These are phyloP conservation scores for Camelina laxa DNA, from an alignment of 345 rosid genomes.

Conservation along the genomic window DNA sequence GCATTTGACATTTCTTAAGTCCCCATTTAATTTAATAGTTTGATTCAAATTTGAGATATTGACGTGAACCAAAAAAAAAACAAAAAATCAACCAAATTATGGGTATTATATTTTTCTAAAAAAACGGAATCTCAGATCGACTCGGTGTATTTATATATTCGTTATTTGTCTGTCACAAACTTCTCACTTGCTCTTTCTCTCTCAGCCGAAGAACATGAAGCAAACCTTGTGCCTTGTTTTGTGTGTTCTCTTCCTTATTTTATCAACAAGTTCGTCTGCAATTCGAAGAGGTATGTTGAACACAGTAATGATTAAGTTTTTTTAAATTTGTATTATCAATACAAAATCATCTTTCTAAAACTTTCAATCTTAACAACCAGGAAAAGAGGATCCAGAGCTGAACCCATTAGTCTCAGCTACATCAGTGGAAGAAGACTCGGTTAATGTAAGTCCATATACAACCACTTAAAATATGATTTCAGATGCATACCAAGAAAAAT, in stretches of 20 bases:
- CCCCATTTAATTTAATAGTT: neutral
- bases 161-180: constrained; percentile 13
- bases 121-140: constrained; percentile 3
- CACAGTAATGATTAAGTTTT: constrained; percentile 32
- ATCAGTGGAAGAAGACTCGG: constrained; percentile 38
- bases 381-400: constrained; percentile 43
- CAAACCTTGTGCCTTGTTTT: constrained; percentile 40
- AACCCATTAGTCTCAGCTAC: constrained; percentile 39
- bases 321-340: neutral
- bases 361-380: constrained; percentile 41
- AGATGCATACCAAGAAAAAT: neutral
- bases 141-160: constrained; percentile 27
- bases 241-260: constrained; percentile 49
- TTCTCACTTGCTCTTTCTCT: constrained; percentile 10
- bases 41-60: neutral
- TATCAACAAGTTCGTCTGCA: constrained; percentile 49
- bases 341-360: constrained; percentile 1
- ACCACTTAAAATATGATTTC: neutral
- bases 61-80: neutral
- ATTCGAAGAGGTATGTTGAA: constrained; percentile 39
- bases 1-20: neutral
- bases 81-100: neutral
- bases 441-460: constrained; percentile 41
- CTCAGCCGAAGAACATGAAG: constrained; percentile 52
- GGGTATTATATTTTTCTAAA: no score